A percentile compares a stretch with the other conserved stretches of the same genome.
These are phyloP conservation scores for Platanus orientalis DNA, from an alignment of 164 flowering plant species.

Conservation along the genomic window DNA sequence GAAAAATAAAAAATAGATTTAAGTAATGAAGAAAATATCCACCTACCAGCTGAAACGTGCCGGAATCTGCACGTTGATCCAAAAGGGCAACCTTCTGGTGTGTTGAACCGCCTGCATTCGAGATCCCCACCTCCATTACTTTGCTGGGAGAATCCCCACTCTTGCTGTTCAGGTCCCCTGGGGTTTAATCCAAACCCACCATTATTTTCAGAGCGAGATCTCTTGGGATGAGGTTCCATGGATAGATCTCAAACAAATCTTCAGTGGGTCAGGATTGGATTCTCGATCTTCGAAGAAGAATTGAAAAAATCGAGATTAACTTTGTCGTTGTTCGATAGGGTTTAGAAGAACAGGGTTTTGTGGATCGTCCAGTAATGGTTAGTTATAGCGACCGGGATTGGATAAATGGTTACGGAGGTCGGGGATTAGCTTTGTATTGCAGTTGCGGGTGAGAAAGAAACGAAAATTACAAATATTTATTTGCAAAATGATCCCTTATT, in stretches of 20 bases:
- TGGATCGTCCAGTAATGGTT: too few species aligned
- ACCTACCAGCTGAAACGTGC: conserved; percentile 20
- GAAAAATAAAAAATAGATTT: neutral
- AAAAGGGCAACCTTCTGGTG: conserved; percentile 21
- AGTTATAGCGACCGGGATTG: too few species aligned
- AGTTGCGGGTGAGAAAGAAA: too few species aligned
- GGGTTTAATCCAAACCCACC: conserved; percentile 10
- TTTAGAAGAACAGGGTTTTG: too few species aligned
- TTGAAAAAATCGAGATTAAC: too few species aligned
- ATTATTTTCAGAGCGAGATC: conserved; percentile 14
- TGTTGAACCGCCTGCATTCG: conserved; percentile 20
- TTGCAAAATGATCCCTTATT: too few species aligned
- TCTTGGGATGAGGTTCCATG: conserved; percentile 17
- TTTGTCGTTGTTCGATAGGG: too few species aligned
- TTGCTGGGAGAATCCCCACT: conserved; percentile 9
- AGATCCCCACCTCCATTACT: conserved; percentile 14
- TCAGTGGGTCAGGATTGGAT: neutral
- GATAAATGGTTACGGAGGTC: too few species aligned
- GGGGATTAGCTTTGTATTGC: too few species aligned
- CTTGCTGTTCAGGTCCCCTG: conserved; percentile 7
- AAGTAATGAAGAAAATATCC: neutral
- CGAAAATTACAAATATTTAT: too few species aligned
- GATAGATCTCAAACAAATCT: neutral
- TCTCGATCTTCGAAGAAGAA: neutral
- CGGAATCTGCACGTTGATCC: conserved; percentile 16